Evolutionary conservation across 352 stramenopile species (phyloP).

Genomic region (Elongisporangium undulatum): DNA sequence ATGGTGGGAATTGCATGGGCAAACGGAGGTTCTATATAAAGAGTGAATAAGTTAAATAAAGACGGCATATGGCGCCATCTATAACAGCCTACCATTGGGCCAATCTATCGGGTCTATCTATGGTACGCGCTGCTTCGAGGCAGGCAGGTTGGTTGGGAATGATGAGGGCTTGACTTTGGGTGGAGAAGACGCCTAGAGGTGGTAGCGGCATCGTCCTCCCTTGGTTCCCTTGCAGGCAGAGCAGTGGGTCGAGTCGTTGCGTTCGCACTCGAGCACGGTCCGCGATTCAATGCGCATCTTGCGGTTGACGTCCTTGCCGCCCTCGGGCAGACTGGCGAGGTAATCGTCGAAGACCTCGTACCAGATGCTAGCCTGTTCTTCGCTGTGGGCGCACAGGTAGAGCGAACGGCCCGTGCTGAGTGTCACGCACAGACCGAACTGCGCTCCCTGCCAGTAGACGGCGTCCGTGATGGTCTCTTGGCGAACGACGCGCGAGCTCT

Average conservation of each 20-base stretch:
- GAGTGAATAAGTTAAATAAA: not conserved
- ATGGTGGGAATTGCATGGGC: not conserved
- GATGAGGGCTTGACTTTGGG: not conserved
- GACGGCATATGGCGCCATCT: not conserved
- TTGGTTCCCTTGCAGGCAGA: not conserved
- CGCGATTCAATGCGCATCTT: not conserved
- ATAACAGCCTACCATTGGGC: not conserved
- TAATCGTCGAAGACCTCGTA: slow-evolving; percentile 60
- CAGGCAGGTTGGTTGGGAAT: not conserved
- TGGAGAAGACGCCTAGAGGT: not conserved
- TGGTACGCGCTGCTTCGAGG: not conserved
- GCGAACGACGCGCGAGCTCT: slow-evolving; percentile 39
- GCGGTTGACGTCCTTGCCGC: not conserved
- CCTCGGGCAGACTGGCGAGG: slow-evolving; percentile 9
- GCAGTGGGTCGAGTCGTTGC: not conserved
- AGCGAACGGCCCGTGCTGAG: slow-evolving; percentile 43
- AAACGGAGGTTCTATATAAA: not conserved
- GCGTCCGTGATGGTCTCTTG: slow-evolving; percentile 48
- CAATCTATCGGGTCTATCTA: not conserved
- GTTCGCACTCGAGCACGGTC: not conserved
- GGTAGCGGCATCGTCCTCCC: not conserved
- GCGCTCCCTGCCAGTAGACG: slow-evolving; percentile 39
- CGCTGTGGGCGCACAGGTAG: slow-evolving; percentile 38
- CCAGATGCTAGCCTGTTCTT: slow-evolving; percentile 55
- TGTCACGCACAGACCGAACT: slow-evolving; percentile 45